Percentiles rank a stretch among this genome's conserved stretches.
These are phyloP conservation scores for Yarrowia phangngaensis DNA, from an alignment of 805 yeast genomes.

Conservation along the genomic window DNA sequence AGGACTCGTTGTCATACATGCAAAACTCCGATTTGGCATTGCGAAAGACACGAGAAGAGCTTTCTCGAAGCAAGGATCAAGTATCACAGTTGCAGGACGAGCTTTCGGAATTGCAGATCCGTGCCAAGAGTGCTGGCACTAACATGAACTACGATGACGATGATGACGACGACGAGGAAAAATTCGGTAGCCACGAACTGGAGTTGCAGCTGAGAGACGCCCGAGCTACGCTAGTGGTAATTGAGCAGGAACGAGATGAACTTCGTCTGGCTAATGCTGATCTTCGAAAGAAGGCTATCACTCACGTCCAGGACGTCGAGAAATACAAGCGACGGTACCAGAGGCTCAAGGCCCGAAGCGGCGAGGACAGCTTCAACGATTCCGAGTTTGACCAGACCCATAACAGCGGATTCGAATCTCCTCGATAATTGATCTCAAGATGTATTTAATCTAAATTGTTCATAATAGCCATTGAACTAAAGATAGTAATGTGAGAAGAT, in stretches of 20 bases:
- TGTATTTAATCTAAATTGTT: too few species aligned
- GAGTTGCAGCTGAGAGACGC: constrained; percentile 74
- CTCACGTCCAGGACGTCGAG: constrained; percentile 31
- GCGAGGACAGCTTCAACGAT: constrained; percentile 28
- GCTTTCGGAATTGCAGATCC: constrained; percentile 62
- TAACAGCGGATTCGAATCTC: constrained; percentile 25
- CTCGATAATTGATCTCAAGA: too few species aligned
- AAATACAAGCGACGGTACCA: constrained; percentile 26
- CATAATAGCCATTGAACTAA: too few species aligned
- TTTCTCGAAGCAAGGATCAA: constrained; percentile 54
- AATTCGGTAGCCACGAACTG: constrained; percentile 47
- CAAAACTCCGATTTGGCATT: constrained; percentile 73
- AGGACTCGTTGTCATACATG: constrained; percentile 65
- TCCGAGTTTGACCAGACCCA: constrained; percentile 30
- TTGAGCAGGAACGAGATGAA: constrained; percentile 79
- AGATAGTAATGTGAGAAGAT: too few species aligned
- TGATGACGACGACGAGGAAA: constrained; percentile 36
- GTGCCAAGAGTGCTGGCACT: constrained; percentile 35
- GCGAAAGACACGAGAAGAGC: constrained; percentile 66
- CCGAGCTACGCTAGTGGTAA: constrained; percentile 76
- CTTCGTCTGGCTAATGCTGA: constrained; percentile 40
- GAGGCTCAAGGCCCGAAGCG: constrained; percentile 24
- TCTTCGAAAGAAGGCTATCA: constrained; percentile 39
- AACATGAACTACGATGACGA: constrained; percentile 40
- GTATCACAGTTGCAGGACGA: constrained; percentile 59